A percentile compares a stretch with the other conserved stretches of the same genome.
Evolutionary conservation across 2,329 filamentous ascomycete genomes (phyloP).

Genomic region (Erysiphe pisi): DNA sequence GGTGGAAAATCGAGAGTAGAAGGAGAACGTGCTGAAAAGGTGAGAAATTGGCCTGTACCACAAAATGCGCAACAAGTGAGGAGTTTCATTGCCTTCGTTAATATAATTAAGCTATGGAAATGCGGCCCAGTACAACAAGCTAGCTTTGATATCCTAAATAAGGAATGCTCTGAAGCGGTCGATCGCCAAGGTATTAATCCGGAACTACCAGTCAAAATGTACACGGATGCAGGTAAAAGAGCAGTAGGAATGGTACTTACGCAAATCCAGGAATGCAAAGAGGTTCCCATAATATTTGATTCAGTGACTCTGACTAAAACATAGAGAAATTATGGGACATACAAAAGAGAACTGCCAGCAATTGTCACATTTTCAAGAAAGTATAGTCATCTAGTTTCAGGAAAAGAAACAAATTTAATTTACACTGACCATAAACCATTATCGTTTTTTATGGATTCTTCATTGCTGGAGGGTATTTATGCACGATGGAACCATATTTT

Average conservation of each 20-base stretch:
- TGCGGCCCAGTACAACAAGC: not conserved
- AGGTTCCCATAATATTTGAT: constrained; percentile 17
- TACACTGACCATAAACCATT: constrained; percentile 8
- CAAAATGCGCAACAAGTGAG: not conserved
- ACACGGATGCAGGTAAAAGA: not conserved
- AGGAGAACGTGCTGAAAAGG: not conserved
- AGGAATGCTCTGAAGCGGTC: not conserved
- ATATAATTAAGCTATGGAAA: not conserved
- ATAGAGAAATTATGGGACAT: constrained; percentile 6
- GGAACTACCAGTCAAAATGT: not conserved
- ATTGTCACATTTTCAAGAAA: constrained; percentile 15
- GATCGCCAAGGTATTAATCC: constrained; percentile 1
- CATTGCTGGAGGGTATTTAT: not conserved
- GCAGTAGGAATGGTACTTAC: not conserved
- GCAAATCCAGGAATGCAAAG: not conserved
- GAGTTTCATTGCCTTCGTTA: not conserved
- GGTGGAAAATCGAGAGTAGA: not conserved
- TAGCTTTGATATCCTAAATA: not conserved
- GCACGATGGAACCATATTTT: constrained; percentile 13
- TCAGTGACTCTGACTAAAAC: constrained; percentile 1
- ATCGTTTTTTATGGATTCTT: not conserved
- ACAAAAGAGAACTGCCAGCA: constrained; percentile 17
- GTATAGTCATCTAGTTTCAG: not conserved
- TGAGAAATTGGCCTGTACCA: not conserved
- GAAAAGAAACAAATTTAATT: constrained; percentile 14